Conservation (phyloP, 1,284 basidiomycete species). For the Boletus sp. region DNA sequence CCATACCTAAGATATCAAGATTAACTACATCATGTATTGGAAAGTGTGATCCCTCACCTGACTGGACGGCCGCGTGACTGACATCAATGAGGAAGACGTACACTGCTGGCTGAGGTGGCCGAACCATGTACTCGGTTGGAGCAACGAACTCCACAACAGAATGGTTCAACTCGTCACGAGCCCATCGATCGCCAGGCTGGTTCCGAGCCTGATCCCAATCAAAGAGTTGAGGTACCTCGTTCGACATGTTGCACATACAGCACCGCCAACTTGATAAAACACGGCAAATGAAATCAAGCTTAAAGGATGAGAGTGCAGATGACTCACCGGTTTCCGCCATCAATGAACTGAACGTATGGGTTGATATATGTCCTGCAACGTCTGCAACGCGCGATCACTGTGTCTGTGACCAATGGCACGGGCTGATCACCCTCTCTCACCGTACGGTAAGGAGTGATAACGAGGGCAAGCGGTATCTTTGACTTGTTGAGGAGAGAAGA, state of each 20-base stretch:
- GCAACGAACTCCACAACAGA: constrained; percentile 95
- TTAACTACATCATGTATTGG: background rate
- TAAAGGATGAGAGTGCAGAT: background rate
- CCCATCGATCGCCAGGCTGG: constrained; percentile 94
- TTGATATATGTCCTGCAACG: constrained; percentile 99
- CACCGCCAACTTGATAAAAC: constrained; percentile 79
- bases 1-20: constrained; percentile 68
- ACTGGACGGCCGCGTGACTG: constrained; percentile 86
- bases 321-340: constrained; percentile 86
- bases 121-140: constrained; percentile 99
- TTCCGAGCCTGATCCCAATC: constrained; percentile 97
- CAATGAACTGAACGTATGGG: constrained; percentile 97
- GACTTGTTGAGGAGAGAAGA: constrained; percentile 87
- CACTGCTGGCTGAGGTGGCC: constrained; percentile 95
- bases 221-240: constrained; percentile 97
- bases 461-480: constrained; percentile 88
- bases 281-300: constrained; percentile 8
- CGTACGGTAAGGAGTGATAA: constrained; percentile 90
- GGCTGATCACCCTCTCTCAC: constrained; percentile 71
- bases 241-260: constrained; percentile 98
- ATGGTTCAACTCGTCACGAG: constrained; percentile 90
- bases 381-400: constrained; percentile 95
- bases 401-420: constrained; percentile 89
- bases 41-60: constrained; percentile 43
- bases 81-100: constrained; percentile 98